Evolutionary conservation across 306 rosid species (phyloP).

Genomic region (Sesbania bispinosa): DNA sequence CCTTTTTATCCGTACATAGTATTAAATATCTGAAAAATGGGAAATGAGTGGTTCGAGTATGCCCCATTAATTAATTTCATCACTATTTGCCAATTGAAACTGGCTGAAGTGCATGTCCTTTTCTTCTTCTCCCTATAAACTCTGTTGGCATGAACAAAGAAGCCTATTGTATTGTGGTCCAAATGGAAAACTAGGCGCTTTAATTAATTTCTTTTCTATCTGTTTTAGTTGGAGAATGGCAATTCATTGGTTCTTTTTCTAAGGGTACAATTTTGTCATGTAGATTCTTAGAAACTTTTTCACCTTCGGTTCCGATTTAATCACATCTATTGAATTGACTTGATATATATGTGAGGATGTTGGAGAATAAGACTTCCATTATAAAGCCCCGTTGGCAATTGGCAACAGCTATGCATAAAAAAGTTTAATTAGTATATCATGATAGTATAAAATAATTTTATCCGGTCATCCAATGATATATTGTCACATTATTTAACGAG

Average conservation of each 20-base stretch:
- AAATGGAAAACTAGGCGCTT: not conserved
- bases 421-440: no score
- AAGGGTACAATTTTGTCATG: not conserved
- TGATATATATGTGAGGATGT: not conserved
- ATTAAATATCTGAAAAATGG: constrained; percentile 1
- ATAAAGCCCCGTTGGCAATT: not conserved
- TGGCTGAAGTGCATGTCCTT: constrained; percentile 18
- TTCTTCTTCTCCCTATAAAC: not conserved
- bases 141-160: not conserved
- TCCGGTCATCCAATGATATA: no score
- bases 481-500: no score
- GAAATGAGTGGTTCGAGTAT: not conserved
- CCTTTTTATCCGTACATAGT: not conserved
- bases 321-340: not conserved
- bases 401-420: not conserved
- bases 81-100: not conserved
- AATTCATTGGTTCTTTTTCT: constrained; percentile 11
- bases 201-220: not conserved
- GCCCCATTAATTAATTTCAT: not conserved
- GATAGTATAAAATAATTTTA: no score
- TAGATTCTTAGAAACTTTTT: not conserved
- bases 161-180: constrained; percentile 15
- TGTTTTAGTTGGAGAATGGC: constrained; percentile 12
- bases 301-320: not conserved
- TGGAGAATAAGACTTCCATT: constrained; percentile 2